Conservation (phyloP, 768 basidiomycete species). For the Pleurotus tuoliensis region DNA sequence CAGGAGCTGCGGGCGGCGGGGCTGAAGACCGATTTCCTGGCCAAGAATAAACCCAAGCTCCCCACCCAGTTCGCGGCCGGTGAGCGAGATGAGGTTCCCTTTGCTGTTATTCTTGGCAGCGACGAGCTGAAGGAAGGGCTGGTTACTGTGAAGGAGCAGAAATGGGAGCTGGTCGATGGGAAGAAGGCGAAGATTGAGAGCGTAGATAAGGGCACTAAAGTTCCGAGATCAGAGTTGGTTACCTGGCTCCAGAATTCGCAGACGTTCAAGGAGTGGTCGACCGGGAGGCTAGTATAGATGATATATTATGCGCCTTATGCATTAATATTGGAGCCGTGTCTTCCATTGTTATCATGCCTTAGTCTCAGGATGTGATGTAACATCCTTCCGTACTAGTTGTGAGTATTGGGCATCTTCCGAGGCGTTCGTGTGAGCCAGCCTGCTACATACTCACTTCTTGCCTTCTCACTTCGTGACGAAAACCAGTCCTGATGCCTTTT, state of each 20-base stretch:
- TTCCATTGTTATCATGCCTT: no score
- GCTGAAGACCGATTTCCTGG: constrained; percentile 92
- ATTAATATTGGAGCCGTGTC: no score
- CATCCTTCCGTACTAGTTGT: no score
- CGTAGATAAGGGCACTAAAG: constrained; percentile 60
- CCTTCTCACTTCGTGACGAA: no score
- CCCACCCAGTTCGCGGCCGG: constrained; percentile 83
- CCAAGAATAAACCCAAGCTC: constrained; percentile 89
- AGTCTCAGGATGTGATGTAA: no score
- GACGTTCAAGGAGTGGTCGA: constrained; percentile 41
- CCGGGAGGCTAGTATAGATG: constrained; percentile 22
- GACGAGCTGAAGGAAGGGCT: constrained; percentile 82
- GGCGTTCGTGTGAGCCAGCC: no score
- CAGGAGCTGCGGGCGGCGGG: constrained; percentile 80
- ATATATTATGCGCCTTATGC: background rate
- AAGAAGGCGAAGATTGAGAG: constrained; percentile 65
- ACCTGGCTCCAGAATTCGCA: constrained; percentile 54
- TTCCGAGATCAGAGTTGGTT: constrained; percentile 59
- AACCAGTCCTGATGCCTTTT: no score
- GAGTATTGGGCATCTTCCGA: no score
- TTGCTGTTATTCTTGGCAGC: constrained; percentile 86
- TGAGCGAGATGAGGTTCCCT: constrained; percentile 90
- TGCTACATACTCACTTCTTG: no score
- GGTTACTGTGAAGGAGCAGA: constrained; percentile 90
- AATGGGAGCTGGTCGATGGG: constrained; percentile 71